phyloP scores from a whole-genome alignment of 345 rosid genomes.

The Chamaenerion angustifolium region DNA sequence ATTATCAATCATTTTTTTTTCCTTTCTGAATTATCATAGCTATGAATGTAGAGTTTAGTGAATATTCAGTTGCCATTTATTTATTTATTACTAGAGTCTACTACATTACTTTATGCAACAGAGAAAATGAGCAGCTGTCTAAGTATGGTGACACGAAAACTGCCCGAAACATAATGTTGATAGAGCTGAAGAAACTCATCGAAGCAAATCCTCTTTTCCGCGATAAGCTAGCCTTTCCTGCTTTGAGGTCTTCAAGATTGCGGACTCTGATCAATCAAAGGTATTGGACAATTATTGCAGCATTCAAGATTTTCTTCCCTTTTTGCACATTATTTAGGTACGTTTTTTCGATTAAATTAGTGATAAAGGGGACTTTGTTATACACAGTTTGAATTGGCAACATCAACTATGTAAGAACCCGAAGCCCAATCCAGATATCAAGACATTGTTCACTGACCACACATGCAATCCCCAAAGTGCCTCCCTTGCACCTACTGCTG shows the following conservation, averaged over 20 bases:
- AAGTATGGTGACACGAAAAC: conserved; percentile 61
- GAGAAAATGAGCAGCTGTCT: conserved; percentile 66
- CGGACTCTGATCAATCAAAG: conserved; percentile 70
- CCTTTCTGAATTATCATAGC: too few relatives aligned
- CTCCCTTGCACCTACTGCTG: conserved; percentile 51
- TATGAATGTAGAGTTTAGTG: too few relatives aligned
- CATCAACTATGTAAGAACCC: conserved; percentile 84
- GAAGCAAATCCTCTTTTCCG: conserved; percentile 74
- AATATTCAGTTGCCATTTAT: too few relatives aligned
- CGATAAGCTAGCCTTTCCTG: conserved; percentile 56
- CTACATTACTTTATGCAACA: conserved; percentile 7
- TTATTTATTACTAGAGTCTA: too few relatives aligned
- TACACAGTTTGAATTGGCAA: conserved; percentile 76
- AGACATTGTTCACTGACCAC: conserved; percentile 69
- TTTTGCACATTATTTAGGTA: too few relatives aligned
- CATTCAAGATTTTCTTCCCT: too few relatives aligned
- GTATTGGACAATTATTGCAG: conserved; percentile 9
- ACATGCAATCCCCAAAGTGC: conserved; percentile 53
- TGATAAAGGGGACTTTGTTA: background rate
- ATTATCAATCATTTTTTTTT: too few relatives aligned
- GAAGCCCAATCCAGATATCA: conserved; percentile 74
- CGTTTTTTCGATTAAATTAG: too few relatives aligned
- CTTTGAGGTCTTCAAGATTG: conserved; percentile 52
- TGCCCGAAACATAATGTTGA: conserved; percentile 55
- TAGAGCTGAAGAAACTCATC: conserved; percentile 57